Conservation (phyloP, 2,329 filamentous ascomycete species). For the Clonostachys byssicola region DNA sequence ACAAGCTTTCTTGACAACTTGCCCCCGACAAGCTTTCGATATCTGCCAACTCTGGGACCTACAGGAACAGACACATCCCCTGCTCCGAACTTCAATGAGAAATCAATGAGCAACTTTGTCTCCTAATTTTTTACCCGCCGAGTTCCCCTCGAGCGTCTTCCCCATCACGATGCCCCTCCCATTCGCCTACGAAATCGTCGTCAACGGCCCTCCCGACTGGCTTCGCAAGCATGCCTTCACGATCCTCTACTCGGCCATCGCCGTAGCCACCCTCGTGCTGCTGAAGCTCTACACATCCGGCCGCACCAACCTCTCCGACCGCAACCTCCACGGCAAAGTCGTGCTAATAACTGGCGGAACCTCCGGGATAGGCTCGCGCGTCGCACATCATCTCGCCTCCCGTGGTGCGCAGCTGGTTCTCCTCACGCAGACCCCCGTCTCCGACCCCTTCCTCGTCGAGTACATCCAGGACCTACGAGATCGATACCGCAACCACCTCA, state of each 20-base stretch:
- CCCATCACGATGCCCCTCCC: constrained; percentile 43
- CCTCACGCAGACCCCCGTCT: constrained; percentile 75
- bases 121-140: no score
- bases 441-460: constrained; percentile 86
- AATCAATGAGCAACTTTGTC: no score
- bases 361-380: constrained; percentile 80
- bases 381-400: constrained; percentile 68
- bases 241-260: constrained; percentile 30
- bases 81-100: no score
- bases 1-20: no score
- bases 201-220: constrained; percentile 45
- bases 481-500: constrained; percentile 74
- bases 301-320: constrained; percentile 67
- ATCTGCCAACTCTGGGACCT: no score
- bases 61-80: no score
- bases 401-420: constrained; percentile 89
- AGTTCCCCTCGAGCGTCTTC: not conserved
- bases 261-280: constrained; percentile 32
- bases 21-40: no score
- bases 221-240: constrained; percentile 37
- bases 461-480: constrained; percentile 85
- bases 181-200: constrained; percentile 39
- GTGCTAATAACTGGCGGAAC: constrained; percentile 93
- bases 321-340: constrained; percentile 89
- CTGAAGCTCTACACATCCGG: constrained; percentile 77